phyloP scores from a whole-genome alignment of 2,329 filamentous ascomycete genomes.

The Stenocarpella maydis region DNA sequence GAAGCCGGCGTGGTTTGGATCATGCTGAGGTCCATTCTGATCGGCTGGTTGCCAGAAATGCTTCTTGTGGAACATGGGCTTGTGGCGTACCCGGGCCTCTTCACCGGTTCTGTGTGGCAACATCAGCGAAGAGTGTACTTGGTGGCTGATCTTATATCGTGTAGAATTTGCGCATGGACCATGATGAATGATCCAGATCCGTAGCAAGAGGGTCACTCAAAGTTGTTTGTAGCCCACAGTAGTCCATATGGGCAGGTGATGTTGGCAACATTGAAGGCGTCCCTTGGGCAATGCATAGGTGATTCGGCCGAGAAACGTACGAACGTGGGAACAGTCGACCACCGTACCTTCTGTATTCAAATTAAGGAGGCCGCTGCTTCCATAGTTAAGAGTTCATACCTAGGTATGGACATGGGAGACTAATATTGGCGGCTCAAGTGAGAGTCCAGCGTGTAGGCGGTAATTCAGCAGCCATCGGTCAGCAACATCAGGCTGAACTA shows the following conservation, averaged over 20 bases:
- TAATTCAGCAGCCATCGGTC: not conserved
- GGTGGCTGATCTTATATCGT: not conserved
- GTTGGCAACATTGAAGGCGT: too few relatives aligned
- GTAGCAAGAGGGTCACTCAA: not conserved
- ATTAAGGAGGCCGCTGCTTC: not conserved
- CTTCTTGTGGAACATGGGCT: constrained; percentile 19
- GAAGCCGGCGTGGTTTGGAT: constrained; percentile 5
- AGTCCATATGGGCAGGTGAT: not conserved
- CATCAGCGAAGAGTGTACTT: not conserved
- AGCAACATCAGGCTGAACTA: too few relatives aligned
- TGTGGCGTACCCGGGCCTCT: not conserved
- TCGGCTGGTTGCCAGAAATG: constrained; percentile 21
- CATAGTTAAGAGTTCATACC: not conserved
- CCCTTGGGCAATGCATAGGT: not conserved
- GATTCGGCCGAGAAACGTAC: not conserved
- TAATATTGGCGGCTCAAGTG: not conserved
- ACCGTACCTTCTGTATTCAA: not conserved
- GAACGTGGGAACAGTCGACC: not conserved
- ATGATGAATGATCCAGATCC: not conserved
- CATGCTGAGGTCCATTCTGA: constrained; percentile 7
- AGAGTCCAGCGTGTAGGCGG: not conserved
- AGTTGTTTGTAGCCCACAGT: not conserved
- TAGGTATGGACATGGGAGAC: not conserved
- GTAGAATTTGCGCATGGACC: not conserved
- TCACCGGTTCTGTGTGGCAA: constrained; percentile 7